Base-by-base conservation (phyloP, 805 yeast genomes). In the Wickerhamiella brachini region DNA sequence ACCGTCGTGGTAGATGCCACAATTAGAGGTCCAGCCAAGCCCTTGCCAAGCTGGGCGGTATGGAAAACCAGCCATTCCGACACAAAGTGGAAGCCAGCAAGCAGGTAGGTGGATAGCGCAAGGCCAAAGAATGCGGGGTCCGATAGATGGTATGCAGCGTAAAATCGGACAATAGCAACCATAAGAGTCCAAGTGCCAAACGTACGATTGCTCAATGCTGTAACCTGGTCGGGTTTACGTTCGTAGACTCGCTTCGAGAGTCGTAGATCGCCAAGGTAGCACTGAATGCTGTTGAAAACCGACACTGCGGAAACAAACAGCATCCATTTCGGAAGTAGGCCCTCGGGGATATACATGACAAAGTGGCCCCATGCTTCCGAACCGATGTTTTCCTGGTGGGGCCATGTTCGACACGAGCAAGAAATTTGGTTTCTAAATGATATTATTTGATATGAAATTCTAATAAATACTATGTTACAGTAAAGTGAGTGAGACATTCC, bases 151-250 rank as follows among this genome's bases (percentile, higher is more conserved):
- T 83, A 84, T 13, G 97, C 94, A 51, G 95, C 95, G 65, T 85
- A 87, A 56, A 81, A 74, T 63, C 98, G 79, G 47, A 93, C 81
- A 29, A 90, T 72, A 1, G 95, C 78, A 2, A 95, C 81, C 59
- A 89, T 75, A 41, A 89, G 71, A 0, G 98, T 93, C 98, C 98
- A 93, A 0, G 98, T 93, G 34, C 98, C 98, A 66, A 93, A 93
- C 0, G 98, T 90, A 61, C 98, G 78, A n/a, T 96, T 95, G 59
- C 93, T 80, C 57, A 93, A 72, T 5, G 64, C 62, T 2, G 72
- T 67, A 23, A 81, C 83, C 64, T 83, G 77, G 6, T 63, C 57
- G 15, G 89, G 87, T 45, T 75, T 67, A 49, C 68, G 72, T 34
- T 76, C 82, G 64, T 93, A 93, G 7, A 93, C 97, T 56, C 80